phyloP scores from a whole-genome alignment of 129 eudicot genomes.

The Apium graveolens region DNA sequence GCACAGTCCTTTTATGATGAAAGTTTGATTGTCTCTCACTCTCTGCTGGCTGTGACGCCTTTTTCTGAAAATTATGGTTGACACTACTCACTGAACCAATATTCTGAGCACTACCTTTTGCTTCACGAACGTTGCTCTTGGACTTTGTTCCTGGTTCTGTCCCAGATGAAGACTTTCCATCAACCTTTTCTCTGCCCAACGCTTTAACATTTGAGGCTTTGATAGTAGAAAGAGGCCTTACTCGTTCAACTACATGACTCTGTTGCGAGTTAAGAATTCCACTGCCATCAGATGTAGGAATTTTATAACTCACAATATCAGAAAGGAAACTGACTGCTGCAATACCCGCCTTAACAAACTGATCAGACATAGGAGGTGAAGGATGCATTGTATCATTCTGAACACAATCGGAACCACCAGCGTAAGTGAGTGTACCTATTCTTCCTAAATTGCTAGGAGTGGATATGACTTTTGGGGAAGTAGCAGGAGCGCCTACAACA shows the following conservation, averaged over 20 bases:
- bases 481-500: constrained; percentile 26
- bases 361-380: constrained; percentile 58
- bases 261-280: constrained; percentile 31
- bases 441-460: constrained; percentile 26
- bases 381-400: constrained; percentile 31
- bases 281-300: constrained; percentile 63
- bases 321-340: constrained; percentile 79
- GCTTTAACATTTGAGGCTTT: constrained; percentile 32
- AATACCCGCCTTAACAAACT: constrained; percentile 80
- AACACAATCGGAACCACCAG: constrained; percentile 19
- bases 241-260: constrained; percentile 45
- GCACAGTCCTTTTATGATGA: constrained; percentile 21
- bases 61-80: constrained; percentile 20
- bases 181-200: constrained; percentile 32
- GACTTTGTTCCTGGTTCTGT: constrained; percentile 26
- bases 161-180: constrained; percentile 29
- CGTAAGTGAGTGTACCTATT: constrained; percentile 47
- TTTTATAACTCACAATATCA: constrained; percentile 68
- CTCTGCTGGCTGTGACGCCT: constrained; percentile 15
- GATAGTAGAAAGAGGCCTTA: constrained; percentile 27
- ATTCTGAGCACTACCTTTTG: constrained; percentile 36
- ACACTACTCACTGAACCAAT: constrained; percentile 23
- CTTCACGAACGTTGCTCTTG: constrained; percentile 19
- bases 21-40: constrained; percentile 17
- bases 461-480: constrained; percentile 30